phyloP scores from a whole-genome alignment of 2,329 filamentous ascomycete species.

The Ophiostoma angusticollis region DNA sequence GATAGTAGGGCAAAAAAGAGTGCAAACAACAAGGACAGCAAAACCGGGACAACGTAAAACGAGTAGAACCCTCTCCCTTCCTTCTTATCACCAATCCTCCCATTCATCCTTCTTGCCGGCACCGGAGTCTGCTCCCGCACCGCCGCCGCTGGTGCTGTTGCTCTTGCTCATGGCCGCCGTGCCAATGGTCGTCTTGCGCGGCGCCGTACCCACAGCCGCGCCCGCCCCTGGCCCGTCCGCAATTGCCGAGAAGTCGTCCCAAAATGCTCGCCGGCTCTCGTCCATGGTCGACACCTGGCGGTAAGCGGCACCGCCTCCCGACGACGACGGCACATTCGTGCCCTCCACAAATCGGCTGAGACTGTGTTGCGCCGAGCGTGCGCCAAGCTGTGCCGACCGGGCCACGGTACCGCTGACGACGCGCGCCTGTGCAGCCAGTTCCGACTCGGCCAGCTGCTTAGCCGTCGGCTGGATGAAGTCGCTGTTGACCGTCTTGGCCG shows the following conservation, averaged over 20 bases:
- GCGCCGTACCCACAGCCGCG: constrained; percentile 28
- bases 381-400: constrained; percentile 53
- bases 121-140: constrained; percentile 16
- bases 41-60: too few relatives aligned
- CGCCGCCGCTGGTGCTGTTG: constrained; percentile 18
- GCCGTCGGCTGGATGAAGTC: constrained; percentile 88
- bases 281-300: constrained; percentile 32
- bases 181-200: constrained; percentile 35
- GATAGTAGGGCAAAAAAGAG: not conserved
- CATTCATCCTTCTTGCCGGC: constrained; percentile 42
- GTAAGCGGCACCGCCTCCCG: constrained; percentile 21
- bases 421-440: constrained; percentile 57
- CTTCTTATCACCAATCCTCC: constrained; percentile 44
- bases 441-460: constrained; percentile 71
- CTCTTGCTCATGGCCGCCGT: constrained; percentile 48
- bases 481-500: constrained; percentile 82
- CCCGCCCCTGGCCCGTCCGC: constrained; percentile 37
- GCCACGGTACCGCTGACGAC: constrained; percentile 53
- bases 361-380: constrained; percentile 62
- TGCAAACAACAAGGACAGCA: too few relatives aligned
- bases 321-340: constrained; percentile 20
- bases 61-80: too few relatives aligned
- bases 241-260: constrained; percentile 74
- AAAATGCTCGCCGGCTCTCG: constrained; percentile 69
- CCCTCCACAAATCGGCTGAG: constrained; percentile 86